Percentiles rank a stretch among this genome's conserved stretches.
These are phyloP conservation scores for Nissolia schottii DNA, from an alignment of 306 rosid species.

Conservation along the genomic window DNA sequence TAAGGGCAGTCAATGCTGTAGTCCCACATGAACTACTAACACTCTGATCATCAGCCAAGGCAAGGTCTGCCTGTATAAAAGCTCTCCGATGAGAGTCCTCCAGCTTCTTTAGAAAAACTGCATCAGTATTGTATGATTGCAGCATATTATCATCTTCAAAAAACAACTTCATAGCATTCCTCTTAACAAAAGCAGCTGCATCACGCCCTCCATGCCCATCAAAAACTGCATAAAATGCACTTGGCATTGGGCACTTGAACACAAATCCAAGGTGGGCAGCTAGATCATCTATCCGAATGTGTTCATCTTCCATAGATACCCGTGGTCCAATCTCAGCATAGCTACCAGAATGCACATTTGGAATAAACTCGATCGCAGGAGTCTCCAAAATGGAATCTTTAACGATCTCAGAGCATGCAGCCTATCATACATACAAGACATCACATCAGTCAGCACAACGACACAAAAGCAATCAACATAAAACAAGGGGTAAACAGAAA, in stretches of 20 bases:
- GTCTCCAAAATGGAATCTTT: conserved; percentile 41
- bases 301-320: conserved; percentile 85
- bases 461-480: not conserved
- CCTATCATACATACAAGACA: conserved; percentile 36
- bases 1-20: conserved; percentile 82
- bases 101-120: conserved; percentile 46
- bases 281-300: conserved; percentile 71
- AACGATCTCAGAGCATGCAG: conserved; percentile 48
- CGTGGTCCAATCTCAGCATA: conserved; percentile 68
- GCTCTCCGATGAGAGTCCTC: conserved; percentile 75
- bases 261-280: conserved; percentile 58
- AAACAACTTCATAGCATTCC: conserved; percentile 69
- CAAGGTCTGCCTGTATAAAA: conserved; percentile 68
- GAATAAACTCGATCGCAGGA: conserved; percentile 45
- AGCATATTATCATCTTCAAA: conserved; percentile 68
- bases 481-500: not conserved
- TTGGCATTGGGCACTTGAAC: conserved; percentile 43
- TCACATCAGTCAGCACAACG: not conserved
- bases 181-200: conserved; percentile 79
- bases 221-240: conserved; percentile 86
- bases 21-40: conserved; percentile 78
- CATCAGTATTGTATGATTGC: conserved; percentile 49
- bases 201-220: conserved; percentile 97
- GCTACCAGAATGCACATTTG: conserved; percentile 76
- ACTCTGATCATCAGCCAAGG: conserved; percentile 61